Conservation (phyloP, 2,329 filamentous ascomycete species). For the Alternaria postmessia region DNA sequence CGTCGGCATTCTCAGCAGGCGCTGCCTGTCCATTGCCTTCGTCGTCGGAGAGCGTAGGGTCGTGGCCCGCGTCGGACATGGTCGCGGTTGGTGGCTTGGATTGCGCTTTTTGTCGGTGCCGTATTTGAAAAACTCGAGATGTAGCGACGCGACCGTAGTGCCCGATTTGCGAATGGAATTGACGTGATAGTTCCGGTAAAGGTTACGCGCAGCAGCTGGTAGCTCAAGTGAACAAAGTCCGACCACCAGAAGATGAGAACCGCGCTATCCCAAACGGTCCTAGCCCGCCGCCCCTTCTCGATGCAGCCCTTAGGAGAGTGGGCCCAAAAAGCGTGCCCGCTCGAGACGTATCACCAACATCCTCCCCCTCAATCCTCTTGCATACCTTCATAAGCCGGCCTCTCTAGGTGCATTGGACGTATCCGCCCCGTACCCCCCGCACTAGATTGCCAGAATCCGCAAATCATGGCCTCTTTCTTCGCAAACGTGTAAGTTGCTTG, state of each 20-base stretch:
- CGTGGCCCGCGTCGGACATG: conserved; percentile 51
- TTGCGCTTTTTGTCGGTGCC: neutral
- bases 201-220: conserved; percentile 4
- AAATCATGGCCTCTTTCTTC: conserved; percentile 53
- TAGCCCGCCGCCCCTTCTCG: conserved; percentile 44
- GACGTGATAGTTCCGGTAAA: conserved; percentile 9
- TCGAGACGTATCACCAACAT: conserved; percentile 45
- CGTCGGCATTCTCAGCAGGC: conserved; percentile 42
- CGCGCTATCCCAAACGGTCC: conserved; percentile 27
- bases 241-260: conserved; percentile 28
- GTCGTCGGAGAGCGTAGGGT: conserved; percentile 47
- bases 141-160: neutral
- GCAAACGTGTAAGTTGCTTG: conserved; percentile 54
- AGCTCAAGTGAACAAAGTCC: conserved; percentile 33
- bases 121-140: neutral
- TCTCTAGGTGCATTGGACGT: conserved; percentile 19
- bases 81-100: conserved; percentile 14
- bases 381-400: conserved; percentile 31
- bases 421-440: conserved; percentile 16
- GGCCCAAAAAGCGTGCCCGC: conserved; percentile 38
- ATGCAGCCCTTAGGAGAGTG: conserved; percentile 29
- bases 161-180: neutral
- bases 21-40: conserved; percentile 44
- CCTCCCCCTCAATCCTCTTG: conserved; percentile 30
- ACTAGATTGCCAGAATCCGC: conserved; percentile 18